Conservation (phyloP, 2,329 filamentous ascomycete genomes). For the Claviceps quebecensis region DNA sequence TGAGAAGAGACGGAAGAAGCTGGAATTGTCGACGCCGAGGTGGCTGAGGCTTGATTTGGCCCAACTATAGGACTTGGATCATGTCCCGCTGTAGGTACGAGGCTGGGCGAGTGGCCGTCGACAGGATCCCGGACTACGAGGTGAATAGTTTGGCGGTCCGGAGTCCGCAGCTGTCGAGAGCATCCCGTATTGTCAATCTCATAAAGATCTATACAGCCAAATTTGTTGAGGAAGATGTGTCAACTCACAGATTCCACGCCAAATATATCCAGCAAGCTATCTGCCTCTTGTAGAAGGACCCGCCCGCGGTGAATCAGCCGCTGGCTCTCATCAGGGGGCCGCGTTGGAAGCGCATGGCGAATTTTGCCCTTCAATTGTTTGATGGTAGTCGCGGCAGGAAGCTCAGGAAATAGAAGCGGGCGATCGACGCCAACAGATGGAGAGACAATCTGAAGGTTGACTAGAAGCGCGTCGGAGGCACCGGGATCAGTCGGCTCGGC, state of each 20-base stretch:
- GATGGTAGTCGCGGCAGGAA: constrained; percentile 38
- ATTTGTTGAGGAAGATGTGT: not conserved
- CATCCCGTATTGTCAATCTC: constrained; percentile 5
- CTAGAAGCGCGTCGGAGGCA: constrained; percentile 22
- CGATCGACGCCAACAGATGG: constrained; percentile 40
- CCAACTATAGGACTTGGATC: constrained; percentile 14
- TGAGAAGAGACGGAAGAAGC: constrained; percentile 4
- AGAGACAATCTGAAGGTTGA: constrained; percentile 46
- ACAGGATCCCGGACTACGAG: constrained; percentile 32
- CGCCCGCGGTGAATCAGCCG: constrained; percentile 48
- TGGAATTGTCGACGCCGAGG: constrained; percentile 1
- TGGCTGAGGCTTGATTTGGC: not conserved
- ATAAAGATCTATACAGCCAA: not conserved
- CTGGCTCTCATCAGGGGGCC: constrained; percentile 39
- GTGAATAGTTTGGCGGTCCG: constrained; percentile 38
- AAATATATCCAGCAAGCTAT: constrained; percentile 43
- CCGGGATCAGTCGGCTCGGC: constrained; percentile 10
- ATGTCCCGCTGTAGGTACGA: constrained; percentile 10
- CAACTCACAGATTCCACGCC: constrained; percentile 36
- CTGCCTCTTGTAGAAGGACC: constrained; percentile 37
- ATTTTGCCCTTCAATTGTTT: constrained; percentile 45
- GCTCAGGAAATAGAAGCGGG: constrained; percentile 33
- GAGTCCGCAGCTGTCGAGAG: constrained; percentile 24
- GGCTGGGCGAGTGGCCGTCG: constrained; percentile 17
- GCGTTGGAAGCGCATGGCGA: constrained; percentile 33